A percentile compares a stretch with the other conserved stretches of the same genome.
Evolutionary conservation across 495 filamentous ascomycete genomes (phyloP).

Genomic region (Podospora didyma): DNA sequence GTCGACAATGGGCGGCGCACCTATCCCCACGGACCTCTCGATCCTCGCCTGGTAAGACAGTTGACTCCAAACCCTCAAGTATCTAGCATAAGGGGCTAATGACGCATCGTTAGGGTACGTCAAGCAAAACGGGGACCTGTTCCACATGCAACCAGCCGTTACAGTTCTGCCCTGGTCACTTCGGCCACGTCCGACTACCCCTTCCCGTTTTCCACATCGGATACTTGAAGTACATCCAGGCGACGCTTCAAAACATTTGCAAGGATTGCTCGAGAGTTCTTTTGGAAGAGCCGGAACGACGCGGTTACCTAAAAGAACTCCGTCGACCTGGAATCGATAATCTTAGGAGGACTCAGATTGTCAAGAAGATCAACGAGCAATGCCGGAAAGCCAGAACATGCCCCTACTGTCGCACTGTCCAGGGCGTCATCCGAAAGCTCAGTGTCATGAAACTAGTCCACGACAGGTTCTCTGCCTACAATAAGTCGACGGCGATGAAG

Average conservation of each 20-base stretch:
- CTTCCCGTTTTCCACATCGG: constrained; percentile 93
- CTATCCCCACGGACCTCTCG: constrained; percentile 77
- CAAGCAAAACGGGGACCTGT: constrained; percentile 65
- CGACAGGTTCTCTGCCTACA: constrained; percentile 84
- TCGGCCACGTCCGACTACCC: constrained; percentile 84
- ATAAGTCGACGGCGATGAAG: constrained; percentile 75
- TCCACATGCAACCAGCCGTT: constrained; percentile 76
- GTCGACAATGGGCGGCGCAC: constrained; percentile 66
- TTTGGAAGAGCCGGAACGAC: constrained; percentile 69
- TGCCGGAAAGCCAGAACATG: constrained; percentile 82
- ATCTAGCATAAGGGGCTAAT: constrained; percentile 12
- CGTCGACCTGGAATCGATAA: constrained; percentile 83
- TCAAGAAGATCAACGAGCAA: constrained; percentile 81
- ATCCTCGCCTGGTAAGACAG: constrained; percentile 57
- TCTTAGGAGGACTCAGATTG: constrained; percentile 68
- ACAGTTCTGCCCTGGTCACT: constrained; percentile 86
- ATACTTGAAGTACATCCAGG: constrained; percentile 86
- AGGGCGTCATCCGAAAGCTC: constrained; percentile 85
- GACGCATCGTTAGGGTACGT: constrained; percentile 63
- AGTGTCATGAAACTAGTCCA: constrained; percentile 89
- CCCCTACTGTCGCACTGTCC: constrained; percentile 68
- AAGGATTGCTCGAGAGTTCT: constrained; percentile 79
- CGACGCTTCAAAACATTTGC: constrained; percentile 89
- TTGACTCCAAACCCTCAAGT: constrained; percentile 24
- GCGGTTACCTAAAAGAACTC: constrained; percentile 69